Evolutionary conservation across 345 rosid genomes (phyloP), one percentile per base, ranked within the genome.

Genomic region (Brassica nigra): DNA sequence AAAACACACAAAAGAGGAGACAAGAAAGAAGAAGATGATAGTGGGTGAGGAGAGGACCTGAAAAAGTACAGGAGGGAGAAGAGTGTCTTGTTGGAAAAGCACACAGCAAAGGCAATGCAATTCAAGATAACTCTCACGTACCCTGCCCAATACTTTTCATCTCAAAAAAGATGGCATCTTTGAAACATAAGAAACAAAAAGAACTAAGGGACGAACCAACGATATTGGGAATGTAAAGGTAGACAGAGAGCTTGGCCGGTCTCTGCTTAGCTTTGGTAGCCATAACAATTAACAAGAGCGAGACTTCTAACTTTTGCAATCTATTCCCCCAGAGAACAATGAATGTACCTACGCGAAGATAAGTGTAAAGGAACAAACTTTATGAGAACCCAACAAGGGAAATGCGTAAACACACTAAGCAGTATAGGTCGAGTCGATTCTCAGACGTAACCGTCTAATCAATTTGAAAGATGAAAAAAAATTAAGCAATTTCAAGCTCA

Each of bases 151-250:
- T 47, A 14, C 1, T 49, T 47, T 44, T 11, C 52, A 44, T 8
- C 31, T 11, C 2, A 36, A 39, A 23, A 27, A 54, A 66, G 42
- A 65, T 62, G 8, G 10, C 8, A 76, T 16, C 57, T 8, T 44
- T 23, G 20, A 47, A 23, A 2, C 28, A 72, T 44, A 31, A 66
- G 16, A 34, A 39, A 54, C 18, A 2, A 42, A 39, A 28, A 73
- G 36, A 82, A 92, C 57, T 1, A 44, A 47, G 57, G 57, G 57
- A 49, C 57, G 57, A 65, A 89, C 99, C 99, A 77, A 95, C 86
- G 55, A 92, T 83, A 83, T 92, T 92, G 20, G 99, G 99, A 77
- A 92, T 85, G 78, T 92, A 95, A 66, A 90, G 90, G 69, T 95
- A 92, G 9, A 92, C 97, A 2, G 91, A 80, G 27, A 91, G 67